Percentiles rank a stretch among this genome's conserved stretches.
These are phyloP conservation scores for Lactarius quietus DNA, from an alignment of 768 basidiomycete species.

Conservation along the genomic window DNA sequence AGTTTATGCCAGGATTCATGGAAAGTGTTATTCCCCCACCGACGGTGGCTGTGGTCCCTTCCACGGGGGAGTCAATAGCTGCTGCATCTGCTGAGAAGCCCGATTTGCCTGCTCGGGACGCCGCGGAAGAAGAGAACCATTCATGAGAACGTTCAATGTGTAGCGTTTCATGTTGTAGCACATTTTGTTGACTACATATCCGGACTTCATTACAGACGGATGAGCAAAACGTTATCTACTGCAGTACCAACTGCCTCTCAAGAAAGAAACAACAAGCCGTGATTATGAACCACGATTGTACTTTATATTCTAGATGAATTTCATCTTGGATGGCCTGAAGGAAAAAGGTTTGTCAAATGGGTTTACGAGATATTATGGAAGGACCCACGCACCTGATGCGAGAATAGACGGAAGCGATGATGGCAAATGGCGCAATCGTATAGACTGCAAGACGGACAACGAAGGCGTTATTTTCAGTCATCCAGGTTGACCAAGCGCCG, in stretches of 20 bases:
- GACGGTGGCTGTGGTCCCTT: constrained; percentile 24
- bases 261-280: background rate
- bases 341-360: background rate
- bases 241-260: background rate
- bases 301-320: constrained; percentile 1
- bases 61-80: background rate
- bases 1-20: constrained; percentile 90
- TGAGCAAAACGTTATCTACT: background rate
- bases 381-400: constrained; percentile 23
- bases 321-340: constrained; percentile 22
- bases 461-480: constrained; percentile 36
- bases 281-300: background rate
- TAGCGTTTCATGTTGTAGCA: background rate
- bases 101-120: background rate
- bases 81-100: background rate
- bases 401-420: constrained; percentile 35
- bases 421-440: constrained; percentile 28
- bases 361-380: background rate
- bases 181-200: background rate
- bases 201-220: background rate
- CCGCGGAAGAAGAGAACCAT: background rate
- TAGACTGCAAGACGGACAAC: constrained; percentile 28
- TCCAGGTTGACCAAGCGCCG: constrained; percentile 68
- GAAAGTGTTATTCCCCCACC: constrained; percentile 57
- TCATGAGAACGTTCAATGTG: background rate